These are phyloP conservation scores for Plectranthus barbatus DNA, from an alignment of 257 asterid species.

Conservation along the genomic window DNA sequence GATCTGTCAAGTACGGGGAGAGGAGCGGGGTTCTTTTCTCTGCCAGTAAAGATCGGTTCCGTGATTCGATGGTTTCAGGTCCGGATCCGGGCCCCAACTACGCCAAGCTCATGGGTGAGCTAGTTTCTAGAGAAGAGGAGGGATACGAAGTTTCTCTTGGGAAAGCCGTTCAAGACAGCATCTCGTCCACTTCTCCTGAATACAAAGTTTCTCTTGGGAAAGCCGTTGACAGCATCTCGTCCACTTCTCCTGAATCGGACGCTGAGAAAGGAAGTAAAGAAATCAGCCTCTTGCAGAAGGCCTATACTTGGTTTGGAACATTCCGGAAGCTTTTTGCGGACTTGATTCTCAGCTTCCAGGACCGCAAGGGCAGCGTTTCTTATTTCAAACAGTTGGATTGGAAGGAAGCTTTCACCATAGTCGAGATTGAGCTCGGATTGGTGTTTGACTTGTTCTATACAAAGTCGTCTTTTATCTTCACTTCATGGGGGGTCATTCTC, in stretches of 20 bases:
- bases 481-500: neutral
- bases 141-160: too few relatives aligned
- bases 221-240: neutral
- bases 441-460: constrained; percentile 23
- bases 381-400: neutral
- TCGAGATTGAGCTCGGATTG: constrained; percentile 30
- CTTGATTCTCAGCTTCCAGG: constrained; percentile 32
- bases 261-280: neutral
- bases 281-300: neutral
- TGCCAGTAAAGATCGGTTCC: constrained; percentile 27
- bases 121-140: constrained; percentile 18
- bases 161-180: too few relatives aligned
- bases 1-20: constrained; percentile 35
- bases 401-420: constrained; percentile 15
- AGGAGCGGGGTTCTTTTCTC: constrained; percentile 26
- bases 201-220: constrained; percentile 1
- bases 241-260: neutral
- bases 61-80: constrained; percentile 28
- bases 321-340: constrained; percentile 29
- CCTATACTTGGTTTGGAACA: constrained; percentile 14
- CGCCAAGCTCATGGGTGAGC: constrained; percentile 38
- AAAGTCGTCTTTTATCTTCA: constrained; percentile 6
- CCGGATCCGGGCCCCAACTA: constrained; percentile 51
- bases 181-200: too few relatives aligned
- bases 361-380: constrained; percentile 8